Base-by-base conservation (phyloP, 345 rosid genomes). In the Pistacia integerrima region DNA sequence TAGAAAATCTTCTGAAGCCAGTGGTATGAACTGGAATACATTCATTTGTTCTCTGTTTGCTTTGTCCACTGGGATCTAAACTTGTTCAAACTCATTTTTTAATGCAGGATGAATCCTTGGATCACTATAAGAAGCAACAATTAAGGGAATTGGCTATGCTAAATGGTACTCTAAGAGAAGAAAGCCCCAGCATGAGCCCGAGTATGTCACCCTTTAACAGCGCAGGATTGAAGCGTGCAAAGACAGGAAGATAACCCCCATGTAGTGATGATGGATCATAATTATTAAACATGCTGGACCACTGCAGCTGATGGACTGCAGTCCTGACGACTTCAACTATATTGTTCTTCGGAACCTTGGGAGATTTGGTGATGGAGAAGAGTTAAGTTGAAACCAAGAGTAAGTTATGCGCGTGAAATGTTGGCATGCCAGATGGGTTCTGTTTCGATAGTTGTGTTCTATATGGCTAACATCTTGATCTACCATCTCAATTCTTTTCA, bases 161-260 rank as follows among this genome's bases (percentile, higher is more conserved):
- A 57, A 96, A 96, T 64, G 94, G 97, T 68, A 96, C 97, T 3
- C 79, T 93, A 8, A 86, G 97, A 77, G 99, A 93, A 84, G 98
- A 93, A 78, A 92, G 93, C 69, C 98, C 92, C 0, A 87, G 96
- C 65, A 90, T 87, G 85, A 90, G 97, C 78, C 96, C 96, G 0
- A 90, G 98, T 85, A 90, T 92, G 94, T 93, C 98, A 0, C 99
- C 98, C 20, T 92, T 93, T 74, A 92, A 90, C 80, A 87, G 80
- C 66, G 73, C 88, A 10, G 92, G 93, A 69, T 76, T 89, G 96
- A 93, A 96, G 80, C 92, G 98, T 10, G 97, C 98, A 72, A 94
- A 94, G 90, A 94, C 95, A 8, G 97, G 91, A 80, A 89, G 88
- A 85, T 91, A 67, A 83, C 25, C 69, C 4, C n/a, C 30, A 28